Evolutionary conservation across 2,329 filamentous ascomycete genomes (phyloP), one percentile per base, ranked within the genome.

Genomic region (Talaromyces sp.): DNA sequence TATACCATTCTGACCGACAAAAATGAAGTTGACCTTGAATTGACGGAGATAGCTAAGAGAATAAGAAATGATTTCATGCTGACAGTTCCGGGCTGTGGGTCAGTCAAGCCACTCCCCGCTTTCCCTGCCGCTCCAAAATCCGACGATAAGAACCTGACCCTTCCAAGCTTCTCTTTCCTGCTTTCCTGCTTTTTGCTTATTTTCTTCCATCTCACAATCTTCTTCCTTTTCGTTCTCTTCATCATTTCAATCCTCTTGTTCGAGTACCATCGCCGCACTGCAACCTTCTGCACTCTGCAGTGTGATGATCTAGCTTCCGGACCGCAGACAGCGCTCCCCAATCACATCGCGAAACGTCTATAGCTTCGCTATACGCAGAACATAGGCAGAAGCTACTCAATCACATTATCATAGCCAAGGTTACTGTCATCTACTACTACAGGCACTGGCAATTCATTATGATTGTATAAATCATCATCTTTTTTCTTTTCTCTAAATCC

Each of bases 241-340:
- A 6, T 15, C 34, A 22, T 15, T 25, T 22, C 13, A 15, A 36
- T 22, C 53, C 15, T 25, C 10, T 19, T 36, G n/a, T 36, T 10
- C 10, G n/a, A 56, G 53, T 3, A 22, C n/a, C 17, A 25, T 25
- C 19, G n/a, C n/a, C 25, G 53, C 31, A 56, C n/a, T 22, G 29
- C 53, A 36, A 29, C 27, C 49, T 31, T 43, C 13, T 54, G 45
- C 34, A 61, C 13, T 29, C 40, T 19, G 45, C 43, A 22, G n/a
- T 19, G 10, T 25, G 45, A n/a, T 19, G 43, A 17, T 38, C 58
- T 61, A 61, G 58, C 58, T 51, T 61, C 58, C 43, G 43, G 40
- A 34, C n/a, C 5, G 43, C 59, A 51, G n/a, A 19, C 45, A 62
- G 60, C 60, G 53, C 34, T 53, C 59, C 36, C 59, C 59, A 61